A percentile compares a stretch with the other conserved stretches of the same genome.
phyloP scores from a whole-genome alignment of 139 green algal genomes.

The Chlorella sp. region DNA sequence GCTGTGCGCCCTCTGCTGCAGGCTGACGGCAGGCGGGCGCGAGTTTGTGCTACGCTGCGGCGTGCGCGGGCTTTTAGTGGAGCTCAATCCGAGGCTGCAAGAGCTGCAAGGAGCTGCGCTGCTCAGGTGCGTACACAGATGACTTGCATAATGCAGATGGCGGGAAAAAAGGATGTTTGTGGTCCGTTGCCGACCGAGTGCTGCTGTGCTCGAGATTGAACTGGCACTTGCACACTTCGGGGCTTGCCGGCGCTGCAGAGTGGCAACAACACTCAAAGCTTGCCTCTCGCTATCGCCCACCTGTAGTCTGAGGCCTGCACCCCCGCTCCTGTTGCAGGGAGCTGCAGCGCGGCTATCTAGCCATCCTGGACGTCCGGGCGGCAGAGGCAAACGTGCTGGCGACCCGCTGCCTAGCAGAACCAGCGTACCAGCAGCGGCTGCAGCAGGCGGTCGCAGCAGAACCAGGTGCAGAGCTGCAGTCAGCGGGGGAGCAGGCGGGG shows the following conservation, averaged over 20 bases:
- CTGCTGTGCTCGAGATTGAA: not conserved
- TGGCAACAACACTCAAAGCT: not conserved
- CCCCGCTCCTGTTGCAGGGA: not conserved
- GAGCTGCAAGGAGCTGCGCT: not conserved
- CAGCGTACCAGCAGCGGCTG: conserved; percentile 1
- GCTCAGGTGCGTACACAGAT: not conserved
- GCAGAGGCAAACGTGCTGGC: conserved; percentile 7
- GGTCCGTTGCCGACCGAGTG: too few relatives aligned
- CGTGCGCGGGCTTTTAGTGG: conserved; percentile 2
- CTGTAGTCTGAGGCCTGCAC: not conserved
- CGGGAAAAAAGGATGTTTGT: too few relatives aligned
- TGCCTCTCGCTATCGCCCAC: not conserved
- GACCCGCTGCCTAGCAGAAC: not conserved
- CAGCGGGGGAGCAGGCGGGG: not conserved
- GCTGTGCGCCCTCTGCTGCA: not conserved
- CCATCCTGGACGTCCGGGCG: conserved; percentile 7
- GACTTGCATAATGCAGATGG: not conserved
- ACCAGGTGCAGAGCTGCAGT: not conserved
- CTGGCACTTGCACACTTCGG: not conserved
- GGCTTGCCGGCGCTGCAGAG: not conserved
- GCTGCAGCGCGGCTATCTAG: not conserved
- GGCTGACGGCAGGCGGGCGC: not conserved
- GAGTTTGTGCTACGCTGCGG: conserved; percentile 13
- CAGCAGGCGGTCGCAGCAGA: not conserved
- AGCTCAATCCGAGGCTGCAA: not conserved